Evolutionary conservation across 116 monocot genomes (phyloP), one percentile per base, ranked within the genome.

Genomic region (Iris pallida): DNA sequence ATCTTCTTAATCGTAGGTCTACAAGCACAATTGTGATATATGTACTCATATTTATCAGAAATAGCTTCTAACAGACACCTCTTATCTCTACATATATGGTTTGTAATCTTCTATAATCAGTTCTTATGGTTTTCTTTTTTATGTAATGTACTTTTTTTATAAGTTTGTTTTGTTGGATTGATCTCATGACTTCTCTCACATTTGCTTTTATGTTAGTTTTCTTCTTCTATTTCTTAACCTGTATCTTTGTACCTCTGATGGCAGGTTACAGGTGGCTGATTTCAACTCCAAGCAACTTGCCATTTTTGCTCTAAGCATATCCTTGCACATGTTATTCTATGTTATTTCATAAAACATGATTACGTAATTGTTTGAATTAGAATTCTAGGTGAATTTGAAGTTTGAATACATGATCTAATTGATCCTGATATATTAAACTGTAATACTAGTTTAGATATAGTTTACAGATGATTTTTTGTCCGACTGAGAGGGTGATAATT

Each of bases 31-130:
- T 53, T 81, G 48, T 47, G 85, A 87, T 47, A 68, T 92, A 55
- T 97, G 93, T 69, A 51, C 83, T 80, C 89, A 92, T 61, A 87
- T 97, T 61, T 97, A 97, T 78, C 87, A 97, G 71, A 97, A 92
- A 79, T 92, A 97, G 55, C 73, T 92, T 11, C 76, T 92, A 55
- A 97, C 97, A 55, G 87, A 85, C 57, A 82, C 81, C 17, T 90
- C 97, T 14, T 97, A 79, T 78, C 85, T 90, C 16, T 59, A 83
- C 70, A 80, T 92, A 68, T 90, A 97, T 16, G 97, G 97, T 92
- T 44, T 17, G 80, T 54, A 69, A 45, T 20, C 64, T 72, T 45
- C 15, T 30, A 47, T 45, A 59, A 0, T 8, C n/a, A 7, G 6
- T 16, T 8, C 6, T 59, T 61, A 53, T 47, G n/a, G 3, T 49